phyloP scores from a whole-genome alignment of 495 filamentous ascomycete genomes.

The Neurospora sp. region DNA sequence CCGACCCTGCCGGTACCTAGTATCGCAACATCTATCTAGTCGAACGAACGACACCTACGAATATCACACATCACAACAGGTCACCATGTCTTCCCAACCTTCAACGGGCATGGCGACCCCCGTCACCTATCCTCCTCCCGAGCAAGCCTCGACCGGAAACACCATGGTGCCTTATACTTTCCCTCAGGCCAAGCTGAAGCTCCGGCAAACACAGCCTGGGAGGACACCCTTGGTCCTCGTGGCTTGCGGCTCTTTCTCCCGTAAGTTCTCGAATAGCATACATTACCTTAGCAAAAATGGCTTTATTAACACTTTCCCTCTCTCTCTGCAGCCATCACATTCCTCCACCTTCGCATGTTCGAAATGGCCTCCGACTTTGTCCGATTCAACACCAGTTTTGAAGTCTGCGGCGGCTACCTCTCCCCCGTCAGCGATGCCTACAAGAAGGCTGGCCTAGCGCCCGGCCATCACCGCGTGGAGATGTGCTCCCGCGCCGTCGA shows the following conservation, averaged over 20 bases:
- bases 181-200: conserved; percentile 58
- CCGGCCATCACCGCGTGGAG: conserved; percentile 24
- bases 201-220: conserved; percentile 52
- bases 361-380: conserved; percentile 81
- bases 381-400: conserved; percentile 69
- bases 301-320: conserved; percentile 5
- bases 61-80: background rate
- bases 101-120: background rate
- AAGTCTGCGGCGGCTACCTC: conserved; percentile 77
- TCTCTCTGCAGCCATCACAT: conserved; percentile 52
- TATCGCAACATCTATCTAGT: background rate
- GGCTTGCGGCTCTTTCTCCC: conserved; percentile 81
- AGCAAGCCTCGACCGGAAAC: conserved; percentile 4
- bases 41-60: background rate
- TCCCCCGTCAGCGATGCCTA: conserved; percentile 61
- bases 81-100: background rate
- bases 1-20: background rate
- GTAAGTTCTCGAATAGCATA: conserved; percentile 1
- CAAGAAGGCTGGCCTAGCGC: conserved; percentile 80
- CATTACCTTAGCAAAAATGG: no score
- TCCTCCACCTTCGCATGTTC: conserved; percentile 88
- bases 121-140: background rate
- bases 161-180: conserved; percentile 55
- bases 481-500: conserved; percentile 79
- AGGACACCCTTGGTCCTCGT: conserved; percentile 77